phyloP scores from a whole-genome alignment of 345 rosid genomes.

The Brassica carinata region DNA sequence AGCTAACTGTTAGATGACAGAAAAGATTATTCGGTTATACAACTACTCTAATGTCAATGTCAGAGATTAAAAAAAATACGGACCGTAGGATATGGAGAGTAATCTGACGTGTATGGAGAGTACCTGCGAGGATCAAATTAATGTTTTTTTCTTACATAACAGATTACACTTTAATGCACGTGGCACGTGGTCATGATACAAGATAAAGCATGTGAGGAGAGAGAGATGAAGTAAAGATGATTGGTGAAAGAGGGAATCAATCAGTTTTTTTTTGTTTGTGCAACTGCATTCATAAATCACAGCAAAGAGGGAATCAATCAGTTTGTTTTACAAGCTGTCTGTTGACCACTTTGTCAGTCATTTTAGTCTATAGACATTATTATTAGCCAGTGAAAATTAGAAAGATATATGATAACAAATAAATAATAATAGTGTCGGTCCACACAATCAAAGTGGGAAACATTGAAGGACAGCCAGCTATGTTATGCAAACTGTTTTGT shows the following conservation, averaged over 20 bases:
- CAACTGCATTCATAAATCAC: no score
- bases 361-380: background rate
- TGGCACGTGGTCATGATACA: conserved; percentile 25
- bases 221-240: conserved; percentile 23
- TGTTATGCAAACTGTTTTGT: conserved; percentile 25
- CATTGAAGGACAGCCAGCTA: conserved; percentile 42
- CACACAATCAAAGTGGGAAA: conserved; percentile 24
- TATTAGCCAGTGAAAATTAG: background rate
- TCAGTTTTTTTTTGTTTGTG: no score
- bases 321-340: conserved; percentile 38
- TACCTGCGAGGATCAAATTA: conserved; percentile 53
- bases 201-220: conserved; percentile 40
- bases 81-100: conserved; percentile 80
- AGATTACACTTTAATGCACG: conserved; percentile 23
- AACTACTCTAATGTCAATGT: no score
- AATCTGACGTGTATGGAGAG: conserved; percentile 82
- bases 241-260: conserved; percentile 21
- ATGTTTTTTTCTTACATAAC: background rate
- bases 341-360: conserved; percentile 42
- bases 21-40: conserved; percentile 18
- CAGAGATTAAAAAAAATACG: conserved; percentile 31
- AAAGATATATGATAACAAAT: background rate
- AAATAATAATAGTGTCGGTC: conserved; percentile 37
- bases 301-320: conserved; percentile 24
- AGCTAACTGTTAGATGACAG: background rate